Evolutionary conservation across 169 alveolate species (phyloP).

Genomic region (Cryptosporidium tyzzeri): DNA sequence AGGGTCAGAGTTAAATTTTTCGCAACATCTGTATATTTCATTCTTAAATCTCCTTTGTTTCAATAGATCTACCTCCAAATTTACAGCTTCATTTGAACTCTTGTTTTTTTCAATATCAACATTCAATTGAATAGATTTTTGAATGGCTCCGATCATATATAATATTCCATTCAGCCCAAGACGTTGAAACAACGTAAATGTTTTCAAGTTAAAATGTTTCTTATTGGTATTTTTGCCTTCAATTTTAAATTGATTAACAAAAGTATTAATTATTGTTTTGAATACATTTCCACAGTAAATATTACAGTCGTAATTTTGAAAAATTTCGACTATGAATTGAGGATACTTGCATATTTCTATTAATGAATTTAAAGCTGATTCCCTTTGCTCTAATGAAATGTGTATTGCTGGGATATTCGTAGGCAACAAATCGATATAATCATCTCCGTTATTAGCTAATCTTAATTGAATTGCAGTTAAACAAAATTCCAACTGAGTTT

Average conservation of each 20-base stretch:
- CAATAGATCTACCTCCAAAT: neutral
- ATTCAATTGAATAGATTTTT: neutral
- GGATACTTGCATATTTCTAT: slow-evolving; percentile 43
- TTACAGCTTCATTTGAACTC: neutral
- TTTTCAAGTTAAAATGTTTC: slow-evolving; percentile 1
- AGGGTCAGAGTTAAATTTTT: slow-evolving; percentile 27
- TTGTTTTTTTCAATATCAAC: slow-evolving; percentile 1
- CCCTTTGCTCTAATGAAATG: slow-evolving; percentile 54
- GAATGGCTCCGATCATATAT: neutral
- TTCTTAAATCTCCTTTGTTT: slow-evolving; percentile 5
- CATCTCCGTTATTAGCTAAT: slow-evolving; percentile 29
- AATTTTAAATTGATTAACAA: slow-evolving; percentile 40
- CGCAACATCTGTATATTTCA: neutral
- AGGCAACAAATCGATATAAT: slow-evolving; percentile 21
- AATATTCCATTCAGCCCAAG: slow-evolving; percentile 55
- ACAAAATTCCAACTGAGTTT: slow-evolving; percentile 49
- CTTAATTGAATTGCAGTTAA: slow-evolving; percentile 34
- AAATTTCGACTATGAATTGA: slow-evolving; percentile 26
- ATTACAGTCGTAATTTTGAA: slow-evolving; percentile 60
- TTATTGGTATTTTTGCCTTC: slow-evolving; percentile 5
- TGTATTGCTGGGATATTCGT: neutral
- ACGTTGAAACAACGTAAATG: slow-evolving; percentile 60
- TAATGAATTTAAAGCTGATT: slow-evolving; percentile 42
- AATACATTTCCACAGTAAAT: slow-evolving; percentile 60
- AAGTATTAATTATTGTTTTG: slow-evolving; percentile 29